Evolutionary conservation across 805 yeast species (phyloP), one percentile per base, ranked within the genome.

Genomic region (Metschnikowia lochheadii): DNA sequence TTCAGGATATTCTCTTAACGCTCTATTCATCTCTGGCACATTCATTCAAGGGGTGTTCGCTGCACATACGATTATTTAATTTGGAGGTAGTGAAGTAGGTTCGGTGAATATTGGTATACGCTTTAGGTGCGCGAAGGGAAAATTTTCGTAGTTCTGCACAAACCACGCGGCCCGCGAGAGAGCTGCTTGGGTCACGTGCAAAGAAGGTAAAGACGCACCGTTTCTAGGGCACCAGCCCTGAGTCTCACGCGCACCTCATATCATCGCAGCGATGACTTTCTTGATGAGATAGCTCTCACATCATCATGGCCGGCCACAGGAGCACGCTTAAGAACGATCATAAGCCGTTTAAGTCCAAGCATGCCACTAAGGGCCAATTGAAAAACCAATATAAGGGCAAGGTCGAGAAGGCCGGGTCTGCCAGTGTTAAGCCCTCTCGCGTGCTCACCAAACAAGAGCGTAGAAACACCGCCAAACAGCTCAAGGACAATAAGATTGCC

Each of bases 291-390:
- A 31, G 45, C 36, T 21, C 33, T 10, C 37, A 20, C 43, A 31
- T 14, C 38, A 49, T 48, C 26, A 82, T 84, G 86, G 88, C 86
- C 48, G 87, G 87, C 60, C 98, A 94, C 66, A 80, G 98, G 65
- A 77, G 92, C 11, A 82, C 96, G 3, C 71, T 88, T 41, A 92
- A 89, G 68, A 84, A 84, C 63, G 83, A 83, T 44, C 96, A 92
- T 62, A 94, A 94, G 72, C 79, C 91, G 8, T 95, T 89, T 78
- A 95, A 94, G 66, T 81, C 96, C 2, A 87, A 84, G 64, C 99
- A 94, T 74, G 81, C 96, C 18, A 81, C 96, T 13, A 94, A 94
- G 64, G 87, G 96, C 53, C 81, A 90, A 34, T 68, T 92, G 61
- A 95, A 90, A 64, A 87, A 89, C 56, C 75, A 81, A 52, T 75